Evolutionary conservation across 2,329 filamentous ascomycete species (phyloP).

Genomic region (Arthrocladium fulminans): DNA sequence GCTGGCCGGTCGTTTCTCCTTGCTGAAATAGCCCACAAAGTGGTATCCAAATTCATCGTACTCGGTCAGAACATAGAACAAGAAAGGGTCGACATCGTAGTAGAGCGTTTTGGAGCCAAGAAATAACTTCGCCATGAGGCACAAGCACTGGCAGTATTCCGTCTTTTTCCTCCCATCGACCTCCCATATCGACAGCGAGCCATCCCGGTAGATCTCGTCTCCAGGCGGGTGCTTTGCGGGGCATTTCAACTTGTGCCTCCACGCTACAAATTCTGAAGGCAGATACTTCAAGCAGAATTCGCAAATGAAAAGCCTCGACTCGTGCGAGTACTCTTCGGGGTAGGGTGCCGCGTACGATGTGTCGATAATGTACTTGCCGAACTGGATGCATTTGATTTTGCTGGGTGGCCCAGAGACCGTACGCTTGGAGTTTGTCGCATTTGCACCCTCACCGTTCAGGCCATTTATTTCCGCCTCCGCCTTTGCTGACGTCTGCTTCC

Average conservation of each 20-base stretch:
- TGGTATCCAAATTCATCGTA: slow-evolving; percentile 84
- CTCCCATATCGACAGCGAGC: slow-evolving; percentile 90
- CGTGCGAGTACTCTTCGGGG: slow-evolving; percentile 94
- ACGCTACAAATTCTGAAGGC: slow-evolving; percentile 97
- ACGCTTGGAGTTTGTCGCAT: slow-evolving; percentile 54
- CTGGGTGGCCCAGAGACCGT: slow-evolving; percentile 81
- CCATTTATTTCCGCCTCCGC: slow-evolving; percentile 50
- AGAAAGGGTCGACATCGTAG: slow-evolving; percentile 97
- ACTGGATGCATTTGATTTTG: slow-evolving; percentile 98
- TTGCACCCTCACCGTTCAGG: slow-evolving; percentile 45
- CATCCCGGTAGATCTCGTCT: slow-evolving; percentile 95
- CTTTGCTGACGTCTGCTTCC: slow-evolving; percentile 49
- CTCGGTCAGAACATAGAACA: slow-evolving; percentile 97
- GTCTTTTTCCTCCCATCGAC: slow-evolving; percentile 90
- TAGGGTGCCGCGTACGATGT: slow-evolving; percentile 99
- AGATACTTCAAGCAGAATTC: slow-evolving; percentile 99
- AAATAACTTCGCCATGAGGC: slow-evolving; percentile 90
- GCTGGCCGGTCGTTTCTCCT: slow-evolving; percentile 89
- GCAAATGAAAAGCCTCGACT: slow-evolving; percentile 95
- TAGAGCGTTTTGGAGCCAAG: slow-evolving; percentile 97
- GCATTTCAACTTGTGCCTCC: slow-evolving; percentile 95
- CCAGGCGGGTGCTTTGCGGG: slow-evolving; percentile 93
- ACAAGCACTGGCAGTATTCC: slow-evolving; percentile 94
- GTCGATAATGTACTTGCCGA: slow-evolving; percentile 95
- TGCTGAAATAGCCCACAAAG: slow-evolving; percentile 98